Evolutionary conservation across 805 yeast species (phyloP), one percentile per base, ranked within the genome.

Genomic region (Vanderwaltozyma tropicalis): DNA sequence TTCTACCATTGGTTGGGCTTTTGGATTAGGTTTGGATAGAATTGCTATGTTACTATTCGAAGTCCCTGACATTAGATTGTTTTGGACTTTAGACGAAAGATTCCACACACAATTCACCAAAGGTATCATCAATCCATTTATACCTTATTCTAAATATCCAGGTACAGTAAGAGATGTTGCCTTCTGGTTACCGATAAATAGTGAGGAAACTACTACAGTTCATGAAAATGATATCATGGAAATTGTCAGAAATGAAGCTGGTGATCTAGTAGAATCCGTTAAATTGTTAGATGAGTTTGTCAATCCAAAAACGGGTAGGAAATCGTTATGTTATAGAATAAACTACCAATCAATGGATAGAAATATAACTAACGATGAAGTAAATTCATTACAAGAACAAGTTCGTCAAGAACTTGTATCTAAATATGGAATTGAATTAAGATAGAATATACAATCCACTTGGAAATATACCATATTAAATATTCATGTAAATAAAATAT

Each of bases 291-390:
- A 92, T 56, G 81, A 81, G 53, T 92, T 89, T 52, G 67, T 66
- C 12, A 94, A 89, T 59, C 94, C 95, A 28, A 85, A 85, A 53
- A 79, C 87, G 0, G 78, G 79, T 2, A 73, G 69, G 48, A 73
- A 65, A 45, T 81, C 94, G 8, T 81, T 82, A 50, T 87, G 96
- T 63, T 92, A 85, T 69, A 69, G 98, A 48, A 73, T 92, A 41
- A 80, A 81, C 55, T 92, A 86, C 63, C 97, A 92, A 63, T 82
- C 95, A 1, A 88, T 92, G 96, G 96, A 89, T 50, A 74, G 96
- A 51, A 81, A 82, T 41, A 67, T 92, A 48, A 85, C 94, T 19
- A 86, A 82, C 55, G 80, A 74, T 2, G 97, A 92, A 57, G 72
- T 92, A 38, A 89, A 89, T 53, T 66, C 52, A 1, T 63, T 86